phyloP scores from a whole-genome alignment of 208 protist species.

The Sergeia podlipaevii region DNA sequence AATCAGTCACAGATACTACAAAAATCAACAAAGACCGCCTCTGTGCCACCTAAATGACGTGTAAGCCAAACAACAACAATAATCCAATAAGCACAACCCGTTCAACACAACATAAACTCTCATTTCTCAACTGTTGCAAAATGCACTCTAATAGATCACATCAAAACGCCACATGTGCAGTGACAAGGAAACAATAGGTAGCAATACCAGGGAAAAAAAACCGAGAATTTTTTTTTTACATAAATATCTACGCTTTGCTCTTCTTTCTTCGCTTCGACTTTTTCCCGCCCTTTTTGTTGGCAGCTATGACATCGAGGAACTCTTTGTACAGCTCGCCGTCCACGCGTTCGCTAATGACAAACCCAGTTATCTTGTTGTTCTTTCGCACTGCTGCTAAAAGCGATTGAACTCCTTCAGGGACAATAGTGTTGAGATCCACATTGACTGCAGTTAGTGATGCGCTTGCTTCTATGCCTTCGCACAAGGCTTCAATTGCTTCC shows the following conservation, averaged over 20 bases:
- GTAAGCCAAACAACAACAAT: too few relatives aligned
- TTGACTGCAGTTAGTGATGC: conserved; percentile 49
- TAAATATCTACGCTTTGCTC: neutral
- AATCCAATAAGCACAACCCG: too few relatives aligned
- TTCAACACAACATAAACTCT: too few relatives aligned
- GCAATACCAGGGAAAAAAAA: too few relatives aligned
- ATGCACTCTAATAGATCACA: too few relatives aligned
- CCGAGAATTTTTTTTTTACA: conserved; percentile 7
- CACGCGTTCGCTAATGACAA: conserved; percentile 61
- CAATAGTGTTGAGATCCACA: conserved; percentile 74
- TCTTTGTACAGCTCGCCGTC: conserved; percentile 57
- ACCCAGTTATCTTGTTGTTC: conserved; percentile 40
- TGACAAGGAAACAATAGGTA: neutral
- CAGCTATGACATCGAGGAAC: conserved; percentile 44
- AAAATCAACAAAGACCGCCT: too few relatives aligned
- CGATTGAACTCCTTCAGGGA: conserved; percentile 28
- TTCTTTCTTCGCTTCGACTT: conserved; percentile 33
- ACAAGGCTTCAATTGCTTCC: conserved; percentile 65
- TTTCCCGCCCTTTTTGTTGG: conserved; percentile 26
- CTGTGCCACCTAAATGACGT: too few relatives aligned
- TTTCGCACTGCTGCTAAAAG: conserved; percentile 50
- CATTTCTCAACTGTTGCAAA: too few relatives aligned
- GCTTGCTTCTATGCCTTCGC: conserved; percentile 67
- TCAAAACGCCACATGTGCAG: too few relatives aligned
- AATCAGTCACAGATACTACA: too few relatives aligned